phyloP scores from a whole-genome alignment of 2,329 filamentous ascomycete genomes.

The Colletotrichum noveboracense region DNA sequence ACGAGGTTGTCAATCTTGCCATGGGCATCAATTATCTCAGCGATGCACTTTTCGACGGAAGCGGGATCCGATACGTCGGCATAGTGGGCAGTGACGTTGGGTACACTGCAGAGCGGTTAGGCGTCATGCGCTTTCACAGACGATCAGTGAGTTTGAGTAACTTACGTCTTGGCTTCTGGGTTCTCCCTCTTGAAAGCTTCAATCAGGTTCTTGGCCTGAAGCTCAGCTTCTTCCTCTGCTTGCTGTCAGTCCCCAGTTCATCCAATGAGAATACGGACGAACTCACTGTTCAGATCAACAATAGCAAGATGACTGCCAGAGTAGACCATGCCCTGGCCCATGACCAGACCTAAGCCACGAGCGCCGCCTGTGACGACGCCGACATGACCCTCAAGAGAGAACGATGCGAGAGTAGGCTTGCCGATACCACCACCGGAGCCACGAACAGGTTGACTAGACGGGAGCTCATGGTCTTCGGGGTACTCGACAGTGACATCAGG shows the following conservation, averaged over 20 bases:
- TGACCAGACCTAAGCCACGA: conserved; percentile 86
- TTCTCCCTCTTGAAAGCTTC: conserved; percentile 81
- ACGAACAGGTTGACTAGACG: conserved; percentile 71
- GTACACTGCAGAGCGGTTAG: conserved; percentile 54
- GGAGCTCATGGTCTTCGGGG: conserved; percentile 75
- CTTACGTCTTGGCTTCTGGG: conserved; percentile 71
- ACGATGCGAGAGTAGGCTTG: conserved; percentile 83
- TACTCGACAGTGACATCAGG: conserved; percentile 80
- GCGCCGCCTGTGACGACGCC: conserved; percentile 91
- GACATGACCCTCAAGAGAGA: conserved; percentile 84
- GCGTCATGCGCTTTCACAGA: neutral
- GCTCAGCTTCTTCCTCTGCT: conserved; percentile 72
- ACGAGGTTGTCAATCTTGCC: conserved; percentile 90
- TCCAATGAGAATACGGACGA: neutral
- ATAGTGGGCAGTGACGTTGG: conserved; percentile 88
- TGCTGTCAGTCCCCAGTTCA: neutral
- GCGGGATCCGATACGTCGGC: conserved; percentile 83
- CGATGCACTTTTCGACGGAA: conserved; percentile 77
- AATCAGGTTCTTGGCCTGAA: conserved; percentile 76
- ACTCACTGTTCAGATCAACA: conserved; percentile 89
- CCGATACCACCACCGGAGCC: conserved; percentile 82
- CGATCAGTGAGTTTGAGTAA: neutral
- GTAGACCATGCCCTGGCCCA: conserved; percentile 89
- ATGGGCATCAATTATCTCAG: conserved; percentile 72
- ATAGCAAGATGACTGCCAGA: conserved; percentile 90